These are phyloP conservation scores for Solanum etuberosum DNA, from an alignment of 257 asterid species.

Conservation along the genomic window DNA sequence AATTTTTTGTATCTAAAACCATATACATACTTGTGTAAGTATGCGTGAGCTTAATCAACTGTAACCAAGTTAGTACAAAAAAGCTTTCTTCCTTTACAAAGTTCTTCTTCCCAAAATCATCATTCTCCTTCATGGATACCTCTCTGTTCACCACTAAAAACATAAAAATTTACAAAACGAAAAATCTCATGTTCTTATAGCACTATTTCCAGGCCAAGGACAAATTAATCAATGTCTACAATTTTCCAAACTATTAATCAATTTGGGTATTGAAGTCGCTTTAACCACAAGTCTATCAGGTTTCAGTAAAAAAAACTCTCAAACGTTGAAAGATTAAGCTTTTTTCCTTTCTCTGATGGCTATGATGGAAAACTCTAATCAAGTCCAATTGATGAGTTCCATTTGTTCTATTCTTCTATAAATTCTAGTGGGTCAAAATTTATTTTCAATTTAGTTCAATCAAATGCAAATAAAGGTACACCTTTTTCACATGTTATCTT, in stretches of 20 bases:
- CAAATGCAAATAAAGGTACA: neutral
- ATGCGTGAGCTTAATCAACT: neutral
- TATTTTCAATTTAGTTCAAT: neutral
- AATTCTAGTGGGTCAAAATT: neutral
- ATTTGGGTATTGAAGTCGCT: neutral
- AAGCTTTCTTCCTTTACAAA: no score
- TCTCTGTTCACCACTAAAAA: neutral
- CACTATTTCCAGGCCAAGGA: conserved; percentile 12
- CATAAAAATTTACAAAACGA: no score
- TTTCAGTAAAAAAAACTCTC: neutral
- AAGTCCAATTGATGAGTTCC: neutral
- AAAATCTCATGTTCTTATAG: conserved; percentile 4
- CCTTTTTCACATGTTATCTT: neutral
- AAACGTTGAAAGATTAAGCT: neutral
- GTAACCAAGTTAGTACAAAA: no score
- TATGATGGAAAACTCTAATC: neutral
- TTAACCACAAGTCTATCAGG: neutral
- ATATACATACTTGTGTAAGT: neutral
- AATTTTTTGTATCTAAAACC: no score
- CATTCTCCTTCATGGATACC: neutral
- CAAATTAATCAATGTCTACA: conserved; percentile 13
- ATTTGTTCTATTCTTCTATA: neutral
- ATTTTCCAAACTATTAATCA: neutral
- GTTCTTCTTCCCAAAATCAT: no score
- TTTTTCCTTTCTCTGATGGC: neutral